These are phyloP conservation scores for Metschnikowia continentalis DNA, from an alignment of 805 yeast genomes.

Conservation along the genomic window DNA sequence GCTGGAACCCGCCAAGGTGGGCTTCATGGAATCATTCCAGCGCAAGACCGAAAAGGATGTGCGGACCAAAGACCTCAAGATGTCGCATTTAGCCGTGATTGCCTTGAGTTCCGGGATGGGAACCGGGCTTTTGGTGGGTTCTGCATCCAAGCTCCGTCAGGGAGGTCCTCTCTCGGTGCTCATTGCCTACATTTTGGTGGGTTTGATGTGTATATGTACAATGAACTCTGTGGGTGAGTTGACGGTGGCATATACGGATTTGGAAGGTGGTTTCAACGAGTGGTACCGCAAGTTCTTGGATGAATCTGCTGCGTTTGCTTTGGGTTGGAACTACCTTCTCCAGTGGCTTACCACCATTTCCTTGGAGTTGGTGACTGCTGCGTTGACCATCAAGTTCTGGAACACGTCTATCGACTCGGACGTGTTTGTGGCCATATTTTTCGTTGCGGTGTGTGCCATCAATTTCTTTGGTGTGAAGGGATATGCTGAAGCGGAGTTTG, in stretches of 20 bases:
- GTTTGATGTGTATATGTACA: constrained; percentile 28
- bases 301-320: constrained; percentile 34
- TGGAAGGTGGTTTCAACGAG: constrained; percentile 37
- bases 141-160: constrained; percentile 26
- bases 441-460: constrained; percentile 40
- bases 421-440: constrained; percentile 53
- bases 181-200: constrained; percentile 23
- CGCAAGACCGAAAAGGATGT: constrained; percentile 11
- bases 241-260: constrained; percentile 54
- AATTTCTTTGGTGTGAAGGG: constrained; percentile 46
- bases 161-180: constrained; percentile 26
- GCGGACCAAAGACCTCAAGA: constrained; percentile 14
- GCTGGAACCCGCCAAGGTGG: constrained; percentile 7
- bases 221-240: constrained; percentile 44
- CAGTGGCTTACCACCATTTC: constrained; percentile 25
- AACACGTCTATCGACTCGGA: constrained; percentile 47
- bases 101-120: constrained; percentile 38
- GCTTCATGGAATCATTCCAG: constrained; percentile 17
- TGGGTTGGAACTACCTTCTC: constrained; percentile 37
- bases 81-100: constrained; percentile 30
- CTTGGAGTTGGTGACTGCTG: constrained; percentile 20
- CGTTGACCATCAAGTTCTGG: constrained; percentile 59
- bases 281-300: constrained; percentile 31
- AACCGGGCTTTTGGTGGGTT: constrained; percentile 41
- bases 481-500: constrained; percentile 43